Base-by-base conservation (phyloP, 1,284 basidiomycete species). In the Leccinum subspadiceum region DNA sequence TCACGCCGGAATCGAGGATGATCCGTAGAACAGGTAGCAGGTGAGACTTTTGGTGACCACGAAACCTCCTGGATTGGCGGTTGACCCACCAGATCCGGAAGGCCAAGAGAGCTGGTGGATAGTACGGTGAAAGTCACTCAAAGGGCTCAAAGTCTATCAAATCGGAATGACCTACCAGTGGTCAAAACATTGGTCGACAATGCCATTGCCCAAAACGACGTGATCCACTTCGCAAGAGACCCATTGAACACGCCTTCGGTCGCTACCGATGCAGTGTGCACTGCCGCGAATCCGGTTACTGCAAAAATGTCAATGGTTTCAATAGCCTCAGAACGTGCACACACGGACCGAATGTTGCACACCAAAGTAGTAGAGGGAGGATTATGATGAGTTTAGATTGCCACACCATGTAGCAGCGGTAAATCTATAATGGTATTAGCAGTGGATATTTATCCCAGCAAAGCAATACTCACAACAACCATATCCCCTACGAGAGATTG, bases 351-450 rank as follows among this genome's bases (percentile, higher is more conserved):
- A 31, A 15, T 6, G 31, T 2, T 10, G 39, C 20, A 26, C 41
- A 49, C 54, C 54, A 56, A 35, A 56, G 31, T 5, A 56, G 7
- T 8, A n/a, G 7, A 35, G 54, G 54, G 5, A 56, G 2, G 3
- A 33, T 35, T 48, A 56, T 50, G 31, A 56, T 6, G 5, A 24
- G 13, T 48, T 56, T 56, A 17, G 24, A 46, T 17, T 35, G n/a
- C 54, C 54, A 56, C 46, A 50, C 31, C 13, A 31, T 29, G 20
- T 56, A 56, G 24, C 54, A 56, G 20, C 54, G 54, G 15, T 50
- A 33, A 20, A 56, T 17, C 54, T 56, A 15, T 29, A 12, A 31
- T 8, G 13, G 7, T 17, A 29, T 33, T n/a, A 46, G 44, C 3
- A 7, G 12, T 20, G 44, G 10, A 13, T 1, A 5, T 15, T 22